Evolutionary conservation across 176 grass and related monocot species (phyloP), one percentile per base, ranked within the genome.

Genomic region (Calamus simplicifolius): DNA sequence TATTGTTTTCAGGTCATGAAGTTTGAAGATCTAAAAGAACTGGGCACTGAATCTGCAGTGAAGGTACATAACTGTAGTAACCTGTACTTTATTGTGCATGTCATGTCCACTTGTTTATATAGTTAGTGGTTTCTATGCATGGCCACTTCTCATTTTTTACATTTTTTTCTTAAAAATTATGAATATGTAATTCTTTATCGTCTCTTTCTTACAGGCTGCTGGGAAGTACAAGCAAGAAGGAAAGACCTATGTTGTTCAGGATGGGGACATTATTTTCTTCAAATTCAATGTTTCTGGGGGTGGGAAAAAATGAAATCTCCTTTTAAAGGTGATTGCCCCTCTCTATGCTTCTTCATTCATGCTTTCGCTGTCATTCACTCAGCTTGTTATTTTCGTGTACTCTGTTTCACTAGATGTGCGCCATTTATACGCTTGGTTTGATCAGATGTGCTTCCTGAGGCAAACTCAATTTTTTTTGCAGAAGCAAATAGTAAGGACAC

Each of bases 211-310:
- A 51, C 54, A 98, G 93, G 87, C 87, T 61, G 93, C 81, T 83
- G 87, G 93, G 16, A 98, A 92, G 73, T 98, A 98, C 73, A 85
- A 57, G 69, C 87, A 92, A 63, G 87, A 98, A 85, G 93, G 93
- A 12, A 98, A 98, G 73, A 98, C 93, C 4, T 98, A 92, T n/a
- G 81, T 91, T 58, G 93, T 98, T 63, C 87, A 85, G 78, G 93
- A 98, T 21, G 93, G 81, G 18, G 93, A 92, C 70, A 81, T 98
- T 55, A 88, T 98, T 25, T 98, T 92, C 84, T 98, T 98, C 61
- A 98, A 98, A 52, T 98, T 98, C 62, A 98, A 98, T 56, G 93
- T 92, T 29, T 98, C 93, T 66, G 88, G 84, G 4, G 93, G 93
- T 6, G 93, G 93, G 54, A 98, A 98, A 72, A 98, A 98, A 78